Conservation (phyloP, 495 filamentous ascomycete species). For the Cercophora samala region DNA sequence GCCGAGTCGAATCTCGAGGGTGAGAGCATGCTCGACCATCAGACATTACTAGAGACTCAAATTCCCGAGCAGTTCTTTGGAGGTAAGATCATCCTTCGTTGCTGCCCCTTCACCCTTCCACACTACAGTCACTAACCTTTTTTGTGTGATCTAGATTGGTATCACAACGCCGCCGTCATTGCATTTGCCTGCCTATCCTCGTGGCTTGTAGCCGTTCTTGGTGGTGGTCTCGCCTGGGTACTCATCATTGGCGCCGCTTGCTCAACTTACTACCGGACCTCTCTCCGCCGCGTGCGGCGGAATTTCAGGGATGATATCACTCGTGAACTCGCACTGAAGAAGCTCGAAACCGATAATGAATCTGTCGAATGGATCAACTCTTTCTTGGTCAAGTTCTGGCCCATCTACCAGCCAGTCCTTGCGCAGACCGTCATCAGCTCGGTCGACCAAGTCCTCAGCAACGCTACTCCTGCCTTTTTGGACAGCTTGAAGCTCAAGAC, state of each 20-base stretch:
- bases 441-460: conserved; percentile 92
- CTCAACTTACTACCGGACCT: conserved; percentile 95
- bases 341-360: conserved; percentile 87
- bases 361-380: conserved; percentile 99
- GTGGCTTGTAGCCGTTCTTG: conserved; percentile 84
- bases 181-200: conserved; percentile 87
- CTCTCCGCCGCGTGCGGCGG: conserved; percentile 83
- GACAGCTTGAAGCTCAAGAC: conserved; percentile 89
- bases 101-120: neutral
- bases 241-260: conserved; percentile 89
- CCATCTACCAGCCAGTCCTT: conserved; percentile 92
- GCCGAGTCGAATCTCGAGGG: conserved; percentile 49
- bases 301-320: conserved; percentile 95
- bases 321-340: conserved; percentile 87
- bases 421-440: conserved; percentile 87
- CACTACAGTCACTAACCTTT: neutral
- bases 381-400: conserved; percentile 98
- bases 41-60: conserved; percentile 79
- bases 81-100: no score
- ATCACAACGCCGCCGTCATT: conserved; percentile 91
- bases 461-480: conserved; percentile 83
- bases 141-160: conserved; percentile 73
- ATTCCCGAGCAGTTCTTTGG: conserved; percentile 90
- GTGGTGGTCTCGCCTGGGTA: conserved; percentile 89
- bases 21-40: conserved; percentile 76